A percentile compares a stretch with the other conserved stretches of the same genome.
Conservation (phyloP, 352 stramenopile species). For the Phytophthora litchii region DNA sequence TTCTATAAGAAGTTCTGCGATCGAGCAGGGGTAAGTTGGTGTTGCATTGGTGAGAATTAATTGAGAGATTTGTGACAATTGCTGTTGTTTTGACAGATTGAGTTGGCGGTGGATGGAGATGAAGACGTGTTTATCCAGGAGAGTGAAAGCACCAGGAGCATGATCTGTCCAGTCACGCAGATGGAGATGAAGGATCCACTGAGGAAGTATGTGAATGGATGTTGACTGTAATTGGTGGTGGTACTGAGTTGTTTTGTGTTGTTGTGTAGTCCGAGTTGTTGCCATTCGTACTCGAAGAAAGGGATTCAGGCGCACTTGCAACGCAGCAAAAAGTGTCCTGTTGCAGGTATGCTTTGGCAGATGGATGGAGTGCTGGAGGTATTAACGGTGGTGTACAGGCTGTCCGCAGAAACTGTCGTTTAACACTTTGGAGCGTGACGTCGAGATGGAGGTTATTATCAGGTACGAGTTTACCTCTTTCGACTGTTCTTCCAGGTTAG, state of each 20-base stretch:
- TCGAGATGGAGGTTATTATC: conserved; percentile 89
- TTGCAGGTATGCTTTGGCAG: conserved; percentile 52
- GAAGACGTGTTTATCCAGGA: conserved; percentile 85
- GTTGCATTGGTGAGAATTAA: not conserved
- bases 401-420: conserved; percentile 70
- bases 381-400: conserved; percentile 38
- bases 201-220: conserved; percentile 54
- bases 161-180: conserved; percentile 81
- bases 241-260: conserved; percentile 6
- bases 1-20: conserved; percentile 86
- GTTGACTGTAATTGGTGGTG: not conserved
- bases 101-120: conserved; percentile 67
- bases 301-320: conserved; percentile 78
- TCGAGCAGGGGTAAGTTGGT: conserved; percentile 54
- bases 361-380: not conserved
- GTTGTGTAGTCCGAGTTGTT: conserved; percentile 60
- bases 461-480: conserved; percentile 30
- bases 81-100: conserved; percentile 54
- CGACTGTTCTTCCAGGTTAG: not conserved
- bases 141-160: conserved; percentile 76
- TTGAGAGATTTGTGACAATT: not conserved
- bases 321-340: conserved; percentile 76
- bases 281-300: conserved; percentile 83
- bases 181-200: conserved; percentile 81
- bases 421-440: conserved; percentile 73